phyloP scores from a whole-genome alignment of 2,329 filamentous ascomycete genomes.

The Delphinella strobiligena region DNA sequence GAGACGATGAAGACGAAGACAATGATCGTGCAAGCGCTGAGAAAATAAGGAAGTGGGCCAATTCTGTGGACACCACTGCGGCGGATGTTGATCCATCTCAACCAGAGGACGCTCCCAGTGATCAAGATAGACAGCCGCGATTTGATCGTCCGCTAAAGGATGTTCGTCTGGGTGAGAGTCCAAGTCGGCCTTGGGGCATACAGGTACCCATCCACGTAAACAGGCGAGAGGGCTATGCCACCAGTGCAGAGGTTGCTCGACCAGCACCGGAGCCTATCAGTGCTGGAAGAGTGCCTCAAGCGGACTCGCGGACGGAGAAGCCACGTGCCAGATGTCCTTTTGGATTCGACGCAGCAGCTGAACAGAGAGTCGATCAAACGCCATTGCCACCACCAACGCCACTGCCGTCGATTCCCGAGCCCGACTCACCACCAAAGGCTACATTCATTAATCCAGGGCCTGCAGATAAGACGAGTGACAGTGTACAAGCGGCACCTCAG shows the following conservation, averaged over 20 bases:
- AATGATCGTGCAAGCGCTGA: constrained; percentile 45
- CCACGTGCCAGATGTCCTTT: constrained; percentile 47
- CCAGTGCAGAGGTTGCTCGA: constrained; percentile 24
- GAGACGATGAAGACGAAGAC: constrained; percentile 30
- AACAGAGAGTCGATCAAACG: background rate
- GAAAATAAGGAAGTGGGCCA: constrained; percentile 77
- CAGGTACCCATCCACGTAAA: constrained; percentile 50
- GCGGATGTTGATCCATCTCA: constrained; percentile 26
- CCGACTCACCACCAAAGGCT: background rate
- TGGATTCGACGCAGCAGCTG: constrained; percentile 13
- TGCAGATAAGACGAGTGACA: background rate
- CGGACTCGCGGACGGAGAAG: constrained; percentile 5
- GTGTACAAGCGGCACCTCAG: too few species aligned
- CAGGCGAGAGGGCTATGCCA: constrained; percentile 25
- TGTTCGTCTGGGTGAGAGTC: constrained; percentile 84
- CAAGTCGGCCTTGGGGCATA: constrained; percentile 88
- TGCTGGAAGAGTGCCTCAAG: background rate
- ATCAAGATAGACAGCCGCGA: constrained; percentile 54
- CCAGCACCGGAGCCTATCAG: constrained; percentile 29
- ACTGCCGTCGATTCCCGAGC: constrained; percentile 1
- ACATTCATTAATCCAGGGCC: constrained; percentile 1
- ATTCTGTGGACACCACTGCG: constrained; percentile 43
- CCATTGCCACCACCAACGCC: background rate
- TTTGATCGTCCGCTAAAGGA: constrained; percentile 83
- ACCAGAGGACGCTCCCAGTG: constrained; percentile 33